Base-by-base conservation (phyloP, 345 rosid genomes). In the Citrus hindsii region DNA sequence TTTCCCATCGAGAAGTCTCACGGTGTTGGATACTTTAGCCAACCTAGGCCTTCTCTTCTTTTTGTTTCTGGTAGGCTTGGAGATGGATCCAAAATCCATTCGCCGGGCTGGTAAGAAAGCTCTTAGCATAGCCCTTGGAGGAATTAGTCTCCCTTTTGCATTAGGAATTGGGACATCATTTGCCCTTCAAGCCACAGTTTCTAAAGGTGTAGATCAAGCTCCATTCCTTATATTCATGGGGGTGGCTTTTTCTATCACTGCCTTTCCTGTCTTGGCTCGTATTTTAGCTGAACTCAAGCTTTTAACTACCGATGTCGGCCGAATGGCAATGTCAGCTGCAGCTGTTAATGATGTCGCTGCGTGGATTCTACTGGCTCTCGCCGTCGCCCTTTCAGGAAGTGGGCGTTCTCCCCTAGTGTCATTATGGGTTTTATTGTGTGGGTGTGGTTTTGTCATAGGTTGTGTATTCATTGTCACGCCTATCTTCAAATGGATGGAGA, bases 181-280 rank as follows among this genome's bases (percentile, higher is more conserved):
- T 51, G 86, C 82, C 53, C 91, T 92, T 73, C 83, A 82, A 6
- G 79, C 74, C 30, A 81, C 88, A 3, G 82, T 89, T 42, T 79
- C 89, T 22, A 71, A 83, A 62, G 89, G 85, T 5, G 89, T 82
- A 7, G 55, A 67, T 33, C 53, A 72, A 63, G 79, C 89, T 69
- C 85, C 98, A 22, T 89, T 92, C 74, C 89, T 92, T 71, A 89
- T 92, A 3, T 93, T 90, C 90, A 93, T 93, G 95, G 97, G 98
- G 21, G 98, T 93, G 19, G 90, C 98, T 2, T 89, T 90, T 75
- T 92, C 94, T 0, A 85, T 93, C 74, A 93, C 98, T 6, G 98
- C 97, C 32, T 93, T 93, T 79, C 97, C 94, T 0, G 92, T 93
- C 69, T 73, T 93, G 72, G 98, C 98, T 42, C 95, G 97, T 67